phyloP scores from a whole-genome alignment of 2,329 filamentous ascomycete genomes.

The Cytospora mali region DNA sequence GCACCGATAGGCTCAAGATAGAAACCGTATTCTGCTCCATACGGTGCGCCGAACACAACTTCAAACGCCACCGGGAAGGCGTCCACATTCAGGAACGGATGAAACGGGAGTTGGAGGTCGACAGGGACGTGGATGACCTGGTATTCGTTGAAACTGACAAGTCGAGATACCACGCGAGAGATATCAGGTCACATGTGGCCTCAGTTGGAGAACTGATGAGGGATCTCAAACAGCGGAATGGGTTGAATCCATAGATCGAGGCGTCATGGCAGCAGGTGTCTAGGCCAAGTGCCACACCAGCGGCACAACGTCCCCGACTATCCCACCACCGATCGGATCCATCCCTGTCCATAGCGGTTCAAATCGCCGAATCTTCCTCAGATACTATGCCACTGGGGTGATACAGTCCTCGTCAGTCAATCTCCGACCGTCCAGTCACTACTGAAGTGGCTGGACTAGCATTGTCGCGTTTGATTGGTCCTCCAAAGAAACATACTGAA shows the following conservation, averaged over 20 bases:
- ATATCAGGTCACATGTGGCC: conserved; percentile 30
- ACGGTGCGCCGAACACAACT: conserved; percentile 38
- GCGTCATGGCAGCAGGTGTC: neutral
- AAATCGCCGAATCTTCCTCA: neutral
- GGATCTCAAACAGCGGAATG: conserved; percentile 28
- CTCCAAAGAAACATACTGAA: neutral
- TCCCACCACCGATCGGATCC: neutral
- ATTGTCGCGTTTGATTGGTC: neutral
- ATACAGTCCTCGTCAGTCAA: neutral
- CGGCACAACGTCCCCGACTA: neutral
- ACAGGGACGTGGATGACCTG: conserved; percentile 29
- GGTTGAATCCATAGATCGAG: conserved; percentile 13
- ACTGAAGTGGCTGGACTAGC: neutral
- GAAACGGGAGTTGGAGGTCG: conserved; percentile 12
- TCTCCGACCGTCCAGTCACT: neutral
- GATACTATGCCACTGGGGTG: neutral
- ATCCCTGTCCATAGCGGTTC: neutral
- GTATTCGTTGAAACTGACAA: conserved; percentile 23
- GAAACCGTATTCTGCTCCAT: conserved; percentile 38
- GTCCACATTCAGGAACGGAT: conserved; percentile 36
- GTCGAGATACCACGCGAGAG: conserved; percentile 30
- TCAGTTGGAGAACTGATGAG: conserved; percentile 28
- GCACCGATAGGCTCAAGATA: conserved; percentile 35
- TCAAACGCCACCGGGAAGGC: conserved; percentile 38
- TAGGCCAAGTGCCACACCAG: neutral